Percentiles rank a stretch among this genome's conserved stretches.
Conservation (phyloP, 169 alveolate genomes). For the Babesia gibsoni region DNA sequence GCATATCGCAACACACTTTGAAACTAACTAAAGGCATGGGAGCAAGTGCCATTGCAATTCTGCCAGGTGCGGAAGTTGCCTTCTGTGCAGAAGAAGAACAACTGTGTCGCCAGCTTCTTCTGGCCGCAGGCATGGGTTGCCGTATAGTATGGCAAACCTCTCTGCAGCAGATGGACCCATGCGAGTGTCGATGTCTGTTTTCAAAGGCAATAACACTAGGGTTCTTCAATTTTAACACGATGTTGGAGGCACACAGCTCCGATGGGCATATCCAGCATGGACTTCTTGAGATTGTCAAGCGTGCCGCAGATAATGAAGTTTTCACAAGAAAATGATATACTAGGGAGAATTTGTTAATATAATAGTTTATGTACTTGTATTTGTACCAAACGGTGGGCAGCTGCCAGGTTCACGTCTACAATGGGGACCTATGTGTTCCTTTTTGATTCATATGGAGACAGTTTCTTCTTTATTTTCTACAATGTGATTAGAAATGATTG, state of each 20-base stretch:
- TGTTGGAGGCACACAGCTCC: conserved; percentile 20
- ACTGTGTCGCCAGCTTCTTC: conserved; percentile 20
- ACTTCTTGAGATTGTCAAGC: conserved; percentile 32
- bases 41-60: conserved; percentile 39
- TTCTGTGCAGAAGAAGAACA: conserved; percentile 46
- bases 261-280: conserved; percentile 48
- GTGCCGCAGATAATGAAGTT: conserved; percentile 2
- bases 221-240: conserved; percentile 42
- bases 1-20: conserved; percentile 12
- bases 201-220: conserved; percentile 30
- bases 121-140: conserved; percentile 46
- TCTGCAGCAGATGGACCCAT: conserved; percentile 58
- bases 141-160: conserved; percentile 51
- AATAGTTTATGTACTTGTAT: too few species aligned
- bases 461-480: too few species aligned
- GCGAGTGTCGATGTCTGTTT: conserved; percentile 54
- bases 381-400: too few species aligned
- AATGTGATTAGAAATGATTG: conserved; percentile 39
- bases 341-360: too few species aligned
- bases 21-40: conserved; percentile 31
- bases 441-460: too few species aligned
- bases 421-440: too few species aligned
- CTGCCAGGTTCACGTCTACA: too few species aligned
- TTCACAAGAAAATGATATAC: neutral
- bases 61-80: conserved; percentile 27